Base-by-base conservation (phyloP, 768 basidiomycete genomes). In the Suillus paluster region DNA sequence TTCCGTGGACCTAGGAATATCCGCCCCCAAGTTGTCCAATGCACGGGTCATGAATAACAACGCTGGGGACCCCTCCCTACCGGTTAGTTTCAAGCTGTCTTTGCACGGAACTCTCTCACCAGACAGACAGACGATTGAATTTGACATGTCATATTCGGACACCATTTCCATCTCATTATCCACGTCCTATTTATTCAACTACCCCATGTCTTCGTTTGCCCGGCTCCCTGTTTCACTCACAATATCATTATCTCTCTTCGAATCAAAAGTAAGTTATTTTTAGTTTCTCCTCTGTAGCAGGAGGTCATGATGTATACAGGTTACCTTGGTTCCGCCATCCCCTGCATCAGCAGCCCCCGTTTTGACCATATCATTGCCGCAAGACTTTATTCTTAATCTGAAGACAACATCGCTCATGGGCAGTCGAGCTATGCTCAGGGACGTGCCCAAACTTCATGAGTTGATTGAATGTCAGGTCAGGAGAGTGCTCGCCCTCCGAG, bases 371-470 rank as follows among this genome's bases (percentile, higher is more conserved):
- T 86, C 86, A 34, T 84, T 99, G 23, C 86, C 91, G 27, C 91
- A 94, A 2, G 88, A 93, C 69, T 97, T 99, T 70, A 86, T 86
- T 17, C 86, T 99, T 21, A 87, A 91, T 67, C 81, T 99, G 46
- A 86, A 89, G 55, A 95, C 94, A 12, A 94, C 89, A 8, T 98
- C 95, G 30, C 83, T 98, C 5, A 89, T 99, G 80, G 97, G 97
- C 21, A 95, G 93, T 66, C 88, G 97, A 49, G 96, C 97, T n/a
- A 97, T 98, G 77, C 83, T 99, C 1, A 95, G 94, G 63, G 95
- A 99, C 70, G 92, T 99, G 1, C 97, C 97, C 27, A 99, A 99
- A 75, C 80, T 99, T 17, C 96, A 99, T 67, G 96, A 99, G 73
- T 82, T 99, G 56, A 94, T 99, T 56, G 85, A 92, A 65, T 85